Evolutionary conservation across 148 eudicot genomes (phyloP).

Genomic region (Fagopyrum homotropicum): DNA sequence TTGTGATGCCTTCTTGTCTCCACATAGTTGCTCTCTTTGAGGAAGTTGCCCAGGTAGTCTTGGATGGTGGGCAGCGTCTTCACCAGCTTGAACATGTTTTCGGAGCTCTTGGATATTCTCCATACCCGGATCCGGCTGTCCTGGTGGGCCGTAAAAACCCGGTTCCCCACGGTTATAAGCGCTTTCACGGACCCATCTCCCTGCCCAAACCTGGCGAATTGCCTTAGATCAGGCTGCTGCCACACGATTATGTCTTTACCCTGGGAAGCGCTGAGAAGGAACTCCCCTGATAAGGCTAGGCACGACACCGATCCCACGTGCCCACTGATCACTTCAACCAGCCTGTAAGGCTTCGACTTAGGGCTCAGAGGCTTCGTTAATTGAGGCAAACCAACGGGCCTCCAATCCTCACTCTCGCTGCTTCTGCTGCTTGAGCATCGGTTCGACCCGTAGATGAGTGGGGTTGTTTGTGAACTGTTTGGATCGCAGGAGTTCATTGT

Average conservation of each 20-base stretch:
- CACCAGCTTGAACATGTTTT: conserved; percentile 56
- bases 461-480: not conserved
- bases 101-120: conserved; percentile 73
- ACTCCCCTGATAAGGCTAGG: conserved; percentile 71
- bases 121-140: conserved; percentile 81
- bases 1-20: conserved; percentile 72
- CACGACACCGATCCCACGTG: conserved; percentile 73
- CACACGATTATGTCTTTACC: conserved; percentile 85
- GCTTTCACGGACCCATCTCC: conserved; percentile 85
- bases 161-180: conserved; percentile 48
- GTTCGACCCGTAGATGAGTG: not conserved
- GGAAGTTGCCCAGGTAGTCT: conserved; percentile 73
- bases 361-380: conserved; percentile 17
- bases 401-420: conserved; percentile 27
- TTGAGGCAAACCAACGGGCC: conserved; percentile 17
- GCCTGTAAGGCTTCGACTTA: conserved; percentile 31
- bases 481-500: conserved; percentile 18
- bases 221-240: conserved; percentile 80
- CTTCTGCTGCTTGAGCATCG: conserved; percentile 9
- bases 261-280: conserved; percentile 75
- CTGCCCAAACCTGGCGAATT: conserved; percentile 59
- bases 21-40: conserved; percentile 83
- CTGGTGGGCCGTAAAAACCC: conserved; percentile 87
- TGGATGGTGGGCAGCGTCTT: conserved; percentile 72
- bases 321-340: conserved; percentile 49